phyloP scores from a whole-genome alignment of 163 green algal genomes.

The Chlorella variabilis region DNA sequence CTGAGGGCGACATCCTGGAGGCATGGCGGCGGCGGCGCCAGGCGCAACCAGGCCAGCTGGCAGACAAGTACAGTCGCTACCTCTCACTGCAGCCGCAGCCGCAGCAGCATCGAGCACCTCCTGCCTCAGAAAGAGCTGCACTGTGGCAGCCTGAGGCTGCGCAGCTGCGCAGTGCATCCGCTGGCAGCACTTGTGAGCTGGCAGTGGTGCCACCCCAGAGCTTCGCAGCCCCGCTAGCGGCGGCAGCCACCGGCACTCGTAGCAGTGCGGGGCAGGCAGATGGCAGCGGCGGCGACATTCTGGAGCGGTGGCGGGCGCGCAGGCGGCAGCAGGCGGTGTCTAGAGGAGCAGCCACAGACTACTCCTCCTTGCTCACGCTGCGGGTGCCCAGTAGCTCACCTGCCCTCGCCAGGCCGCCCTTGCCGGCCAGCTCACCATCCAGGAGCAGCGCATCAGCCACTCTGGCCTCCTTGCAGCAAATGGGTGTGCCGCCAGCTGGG shows the following conservation, averaged over 20 bases:
- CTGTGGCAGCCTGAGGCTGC: too few species aligned
- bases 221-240: not conserved
- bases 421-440: too few species aligned
- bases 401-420: not conserved
- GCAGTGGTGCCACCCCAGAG: not conserved
- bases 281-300: conserved; percentile 1
- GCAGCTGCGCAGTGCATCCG: not conserved
- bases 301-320: conserved; percentile 33
- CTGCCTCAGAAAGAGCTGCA: not conserved
- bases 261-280: not conserved
- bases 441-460: too few species aligned
- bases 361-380: not conserved
- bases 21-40: conserved; percentile 15
- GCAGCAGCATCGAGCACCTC: not conserved
- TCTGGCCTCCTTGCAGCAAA: too few species aligned
- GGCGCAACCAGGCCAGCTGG: not conserved
- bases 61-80: conserved; percentile 26
- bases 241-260: not conserved
- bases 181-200: not conserved
- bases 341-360: not conserved
- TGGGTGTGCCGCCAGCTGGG: not conserved
- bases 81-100: conserved; percentile 2
- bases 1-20: conserved; percentile 12
- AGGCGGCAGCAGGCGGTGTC: not conserved
- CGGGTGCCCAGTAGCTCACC: not conserved